Percentiles rank a stretch among this genome's conserved stretches.
phyloP scores from a whole-genome alignment of 257 asterid genomes.

The Scutellaria barbata region DNA sequence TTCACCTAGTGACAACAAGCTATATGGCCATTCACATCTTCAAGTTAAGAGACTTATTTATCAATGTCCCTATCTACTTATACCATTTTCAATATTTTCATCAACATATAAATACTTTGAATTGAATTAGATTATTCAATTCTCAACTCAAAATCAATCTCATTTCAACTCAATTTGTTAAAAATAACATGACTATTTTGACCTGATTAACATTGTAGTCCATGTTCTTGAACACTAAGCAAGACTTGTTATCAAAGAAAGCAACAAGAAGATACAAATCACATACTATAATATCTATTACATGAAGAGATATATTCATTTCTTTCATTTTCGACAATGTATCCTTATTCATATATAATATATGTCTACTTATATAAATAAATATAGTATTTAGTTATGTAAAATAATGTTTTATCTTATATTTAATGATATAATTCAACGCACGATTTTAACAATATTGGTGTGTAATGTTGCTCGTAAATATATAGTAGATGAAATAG shows the following conservation, averaged over 20 bases:
- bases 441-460: too few species aligned
- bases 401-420: too few species aligned
- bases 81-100: background rate
- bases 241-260: background rate
- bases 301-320: background rate
- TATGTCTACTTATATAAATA: too few species aligned
- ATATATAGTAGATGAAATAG: background rate
- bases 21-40: conserved; percentile 30
- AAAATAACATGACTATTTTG: too few species aligned
- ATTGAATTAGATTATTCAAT: background rate
- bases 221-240: background rate
- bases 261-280: background rate
- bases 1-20: conserved; percentile 58
- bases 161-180: too few species aligned
- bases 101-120: background rate
- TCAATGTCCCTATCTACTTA: conserved; percentile 33
- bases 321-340: too few species aligned
- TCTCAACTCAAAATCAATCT: background rate
- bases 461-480: too few species aligned
- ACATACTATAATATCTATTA: background rate
- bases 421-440: too few species aligned
- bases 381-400: too few species aligned
- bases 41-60: conserved; percentile 19
- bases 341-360: too few species aligned
- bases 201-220: too few species aligned